A percentile compares a stretch with the other conserved stretches of the same genome.
These are phyloP conservation scores for Picochlorum sp. DNA, from an alignment of 139 green algal species.

Conservation along the genomic window DNA sequence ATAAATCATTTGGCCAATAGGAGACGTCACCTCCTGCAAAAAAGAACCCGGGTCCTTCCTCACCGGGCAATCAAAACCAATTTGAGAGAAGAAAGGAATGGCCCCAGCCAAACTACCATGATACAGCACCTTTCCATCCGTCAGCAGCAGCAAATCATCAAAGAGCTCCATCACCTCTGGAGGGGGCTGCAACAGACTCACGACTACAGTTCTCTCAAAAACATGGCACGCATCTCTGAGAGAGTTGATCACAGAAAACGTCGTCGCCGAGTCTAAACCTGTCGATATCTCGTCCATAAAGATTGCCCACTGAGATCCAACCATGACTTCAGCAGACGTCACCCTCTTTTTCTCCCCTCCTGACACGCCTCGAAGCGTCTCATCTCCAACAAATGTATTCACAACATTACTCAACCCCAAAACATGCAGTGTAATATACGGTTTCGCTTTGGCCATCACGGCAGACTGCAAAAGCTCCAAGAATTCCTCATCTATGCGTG, in stretches of 20 bases:
- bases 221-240: conserved; percentile 32
- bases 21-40: conserved; percentile 49
- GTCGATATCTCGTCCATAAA: conserved; percentile 46
- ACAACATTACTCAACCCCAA: conserved; percentile 21
- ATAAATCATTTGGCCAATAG: conserved; percentile 23
- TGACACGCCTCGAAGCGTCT: conserved; percentile 45
- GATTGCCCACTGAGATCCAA: conserved; percentile 24
- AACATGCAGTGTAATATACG: conserved; percentile 13
- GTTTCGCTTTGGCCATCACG: conserved; percentile 12
- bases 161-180: conserved; percentile 65
- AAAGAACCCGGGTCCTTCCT: conserved; percentile 65
- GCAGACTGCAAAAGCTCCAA: conserved; percentile 21
- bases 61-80: conserved; percentile 56
- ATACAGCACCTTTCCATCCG: conserved; percentile 51
- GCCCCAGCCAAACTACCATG: conserved; percentile 50
- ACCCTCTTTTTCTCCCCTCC: conserved; percentile 63
- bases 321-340: conserved; percentile 59
- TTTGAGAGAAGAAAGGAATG: conserved; percentile 49
- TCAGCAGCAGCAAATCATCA: conserved; percentile 60
- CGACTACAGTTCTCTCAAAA: conserved; percentile 39
- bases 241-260: conserved; percentile 46
- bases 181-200: conserved; percentile 76
- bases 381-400: conserved; percentile 22
- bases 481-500: background rate
- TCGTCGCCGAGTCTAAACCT: conserved; percentile 59